Percentiles rank a stretch among this genome's conserved stretches.
These are phyloP conservation scores for Pythium insidiosum DNA, from an alignment of 352 stramenopile genomes.

Conservation along the genomic window DNA sequence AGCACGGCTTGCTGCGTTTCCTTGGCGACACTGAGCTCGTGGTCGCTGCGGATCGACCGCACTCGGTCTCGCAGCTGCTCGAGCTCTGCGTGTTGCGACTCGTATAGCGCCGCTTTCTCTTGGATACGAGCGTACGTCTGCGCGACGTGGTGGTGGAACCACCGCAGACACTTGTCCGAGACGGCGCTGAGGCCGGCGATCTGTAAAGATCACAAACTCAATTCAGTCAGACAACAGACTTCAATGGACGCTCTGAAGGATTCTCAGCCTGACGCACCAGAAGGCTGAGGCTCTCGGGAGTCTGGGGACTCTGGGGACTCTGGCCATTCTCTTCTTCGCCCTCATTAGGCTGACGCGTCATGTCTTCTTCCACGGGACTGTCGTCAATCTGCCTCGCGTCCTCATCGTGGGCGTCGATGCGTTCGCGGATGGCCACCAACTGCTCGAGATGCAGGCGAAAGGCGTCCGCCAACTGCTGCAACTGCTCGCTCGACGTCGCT, in stretches of 20 bases:
- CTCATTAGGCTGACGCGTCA: background rate
- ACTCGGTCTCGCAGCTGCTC: slow-evolving; percentile 24
- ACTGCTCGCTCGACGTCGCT: slow-evolving; percentile 15
- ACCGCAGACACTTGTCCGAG: slow-evolving; percentile 40
- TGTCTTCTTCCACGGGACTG: background rate
- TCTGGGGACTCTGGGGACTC: background rate
- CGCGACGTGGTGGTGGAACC: slow-evolving; percentile 41
- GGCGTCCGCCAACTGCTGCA: slow-evolving; percentile 33
- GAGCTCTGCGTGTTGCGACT: slow-evolving; percentile 40
- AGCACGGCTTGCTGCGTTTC: slow-evolving; percentile 19
- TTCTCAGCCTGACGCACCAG: background rate
- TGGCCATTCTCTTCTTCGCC: background rate
- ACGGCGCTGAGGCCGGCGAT: slow-evolving; percentile 33
- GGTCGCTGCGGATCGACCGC: slow-evolving; percentile 12
- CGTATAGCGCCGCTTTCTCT: slow-evolving; percentile 31
- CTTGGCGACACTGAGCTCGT: slow-evolving; percentile 15
- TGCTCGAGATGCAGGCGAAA: slow-evolving; percentile 52
- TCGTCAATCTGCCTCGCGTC: background rate
- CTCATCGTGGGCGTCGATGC: slow-evolving; percentile 15
- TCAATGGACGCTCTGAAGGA: too few species aligned
- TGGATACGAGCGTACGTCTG: slow-evolving; percentile 38
- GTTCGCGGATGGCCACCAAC: slow-evolving; percentile 48
- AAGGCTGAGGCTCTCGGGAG: background rate
- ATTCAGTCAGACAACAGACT: background rate
- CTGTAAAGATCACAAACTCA: slow-evolving; percentile 16